Percentiles rank a stretch among this genome's conserved stretches.
Evolutionary conservation across 139 green algal genomes (phyloP).

Genomic region (Chlamydomonas sp.): DNA sequence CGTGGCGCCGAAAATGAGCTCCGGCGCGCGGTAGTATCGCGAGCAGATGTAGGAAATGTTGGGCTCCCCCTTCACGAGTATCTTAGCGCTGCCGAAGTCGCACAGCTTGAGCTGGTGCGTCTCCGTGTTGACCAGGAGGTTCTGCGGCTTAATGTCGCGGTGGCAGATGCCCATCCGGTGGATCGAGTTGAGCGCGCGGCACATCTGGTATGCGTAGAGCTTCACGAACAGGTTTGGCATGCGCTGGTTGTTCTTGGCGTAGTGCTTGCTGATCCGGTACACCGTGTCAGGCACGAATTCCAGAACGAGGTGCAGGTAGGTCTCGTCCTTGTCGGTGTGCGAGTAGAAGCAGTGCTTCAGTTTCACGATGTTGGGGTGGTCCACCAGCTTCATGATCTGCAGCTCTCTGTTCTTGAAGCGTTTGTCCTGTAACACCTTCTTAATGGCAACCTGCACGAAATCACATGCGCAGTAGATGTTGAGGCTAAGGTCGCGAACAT

Average conservation of each 20-base stretch:
- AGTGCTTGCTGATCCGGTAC: conserved; percentile 97
- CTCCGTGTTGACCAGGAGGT: conserved; percentile 94
- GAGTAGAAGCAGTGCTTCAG: conserved; percentile 99
- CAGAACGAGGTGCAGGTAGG: conserved; percentile 99
- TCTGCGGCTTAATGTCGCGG: conserved; percentile 97
- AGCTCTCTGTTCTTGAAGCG: conserved; percentile 99
- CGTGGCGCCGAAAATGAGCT: conserved; percentile 99
- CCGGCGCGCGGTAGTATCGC: conserved; percentile 93
- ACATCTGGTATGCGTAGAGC: conserved; percentile 97
- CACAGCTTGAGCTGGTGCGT: conserved; percentile 97
- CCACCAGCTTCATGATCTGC: conserved; percentile 97
- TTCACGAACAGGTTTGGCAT: conserved; percentile 96
- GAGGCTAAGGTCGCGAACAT: too few species aligned
- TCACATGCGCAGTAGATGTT: neutral
- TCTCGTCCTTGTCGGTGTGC: conserved; percentile 74
- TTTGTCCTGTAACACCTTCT: conserved; percentile 99
- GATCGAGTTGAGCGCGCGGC: conserved; percentile 85
- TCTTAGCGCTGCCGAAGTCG: conserved; percentile 99
- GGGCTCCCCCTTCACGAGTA: conserved; percentile 91
- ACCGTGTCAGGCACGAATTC: conserved; percentile 99
- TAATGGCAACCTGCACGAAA: conserved; percentile 92
- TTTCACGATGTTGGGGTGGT: conserved; percentile 97
- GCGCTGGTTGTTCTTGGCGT: conserved; percentile 91
- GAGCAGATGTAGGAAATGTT: conserved; percentile 99
- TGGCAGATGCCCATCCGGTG: conserved; percentile 92